Base-by-base conservation (phyloP, 805 yeast species). In the Pichia membranifaciens region DNA sequence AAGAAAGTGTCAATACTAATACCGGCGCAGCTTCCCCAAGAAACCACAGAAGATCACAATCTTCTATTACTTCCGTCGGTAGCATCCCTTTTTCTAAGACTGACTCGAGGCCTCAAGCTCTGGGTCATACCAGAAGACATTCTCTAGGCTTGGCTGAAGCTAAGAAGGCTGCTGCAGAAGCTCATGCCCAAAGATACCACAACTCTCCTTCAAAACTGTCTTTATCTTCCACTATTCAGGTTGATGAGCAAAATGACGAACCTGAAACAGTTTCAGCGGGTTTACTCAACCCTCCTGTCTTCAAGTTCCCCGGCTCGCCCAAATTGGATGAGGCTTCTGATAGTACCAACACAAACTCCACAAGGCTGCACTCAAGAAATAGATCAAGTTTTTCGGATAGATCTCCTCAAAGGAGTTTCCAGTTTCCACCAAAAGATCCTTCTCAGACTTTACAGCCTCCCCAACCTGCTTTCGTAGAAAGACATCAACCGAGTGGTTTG, bases 81-180 rank as follows among this genome's bases (percentile, higher is more conserved):
- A 51, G 52, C 43, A 57, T 56, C 40, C 49, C 39, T 9, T 52
- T 44, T 38, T 53, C 47, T 21, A 59, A 55, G 34, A 44, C 54
- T 3, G 58, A 54, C 35, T 38, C 51, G 35, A 54, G 58, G 38
- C 61, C 57, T 36, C 62, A 71, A 42, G 70, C 69, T 15, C 68
- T 72, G 51, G 96, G 97, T 32, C 99, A 91, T 62, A 70, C 74
- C 37, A 81, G 99, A 69, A 80, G 99, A 64, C 98, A 91, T 64
- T 89, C 97, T 0, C 70, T 91, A 50, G 97, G 95, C 2, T 72
- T 91, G 49, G 82, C 82, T 45, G 99, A 91, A 67, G 98, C 98
- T 12, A 89, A 87, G 58, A 83, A 83, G 56, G 97, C 97, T 6
- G 99, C 99, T n/a, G 96, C 96, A 4, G 82, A 82, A 55, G 90